Base-by-base conservation (phyloP, 257 asterid genomes). In the Solanum medicagineum region DNA sequence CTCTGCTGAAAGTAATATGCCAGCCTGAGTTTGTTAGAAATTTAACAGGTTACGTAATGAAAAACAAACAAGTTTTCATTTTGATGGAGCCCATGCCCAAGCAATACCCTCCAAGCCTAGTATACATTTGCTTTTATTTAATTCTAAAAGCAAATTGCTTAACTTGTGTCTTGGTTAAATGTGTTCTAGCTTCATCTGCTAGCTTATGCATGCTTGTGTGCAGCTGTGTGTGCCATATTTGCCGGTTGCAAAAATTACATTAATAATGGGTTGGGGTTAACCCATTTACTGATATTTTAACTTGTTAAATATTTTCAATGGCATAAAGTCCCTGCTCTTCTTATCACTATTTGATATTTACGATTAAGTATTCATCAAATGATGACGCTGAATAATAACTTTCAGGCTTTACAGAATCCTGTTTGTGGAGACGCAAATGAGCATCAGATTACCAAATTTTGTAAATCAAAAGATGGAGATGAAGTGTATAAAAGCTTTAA, bases 351-450 rank as follows among this genome's bases (percentile, higher is more conserved):
- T 49, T 49, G 44, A 75, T 49, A 24, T 14, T 75, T 74, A 22
- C 24, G 5, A 74, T 14, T 49, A 59, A 40, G 15, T 1, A 81
- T 42, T 82, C 74, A 10, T 8, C 19, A 40, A 36, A 82, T 42
- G 56, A 17, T 22, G 55, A 4, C 13, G 13, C 44, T 82, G 71
- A 44, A 45, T 53, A 77, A 62, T 56, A 56, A 56, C 56, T 68
- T 85, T n/a, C 75, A 91, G 92, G 89, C 89, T 92, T 40, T 86
- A 29, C 8, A 90, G 86, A 92, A 92, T 88, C 89, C 93, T 11
- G 90, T 90, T 9, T 92, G 92, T 83, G 24, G 53, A 66, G 87
- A 54, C 68, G 85, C 92, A 83, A 88, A 20, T 65, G 88, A 82
- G 86, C 85, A 57, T 49, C 90, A 90, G 88, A 90, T 89, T 63